Conservation (phyloP, 2,329 filamentous ascomycete species). For the Cadophora sp. region DNA sequence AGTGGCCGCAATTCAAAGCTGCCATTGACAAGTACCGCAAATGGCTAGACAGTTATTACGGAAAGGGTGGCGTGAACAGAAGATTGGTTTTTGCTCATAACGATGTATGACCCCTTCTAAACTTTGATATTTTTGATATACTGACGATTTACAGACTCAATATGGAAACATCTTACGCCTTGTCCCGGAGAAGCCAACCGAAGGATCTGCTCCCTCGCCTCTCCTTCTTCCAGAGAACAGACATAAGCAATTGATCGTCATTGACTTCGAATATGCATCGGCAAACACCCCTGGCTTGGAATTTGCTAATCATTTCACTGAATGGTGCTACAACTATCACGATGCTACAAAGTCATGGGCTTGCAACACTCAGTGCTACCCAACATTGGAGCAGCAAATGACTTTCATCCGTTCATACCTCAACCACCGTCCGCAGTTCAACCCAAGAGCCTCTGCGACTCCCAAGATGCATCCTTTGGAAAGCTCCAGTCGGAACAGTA, state of each 20-base stretch:
- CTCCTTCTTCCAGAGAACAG: conserved; percentile 88
- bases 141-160: conserved; percentile 72
- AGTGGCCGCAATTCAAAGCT: conserved; percentile 79
- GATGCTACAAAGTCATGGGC: conserved; percentile 68
- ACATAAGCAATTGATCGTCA: conserved; percentile 95
- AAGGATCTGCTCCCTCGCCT: conserved; percentile 63
- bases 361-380: conserved; percentile 76
- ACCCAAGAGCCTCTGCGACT: conserved; percentile 52
- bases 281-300: conserved; percentile 87
- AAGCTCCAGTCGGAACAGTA: conserved; percentile 32
- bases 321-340: conserved; percentile 99
- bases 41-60: conserved; percentile 76
- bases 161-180: conserved; percentile 94
- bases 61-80: conserved; percentile 69
- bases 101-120: conserved; percentile 68
- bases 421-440: conserved; percentile 76
- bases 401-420: conserved; percentile 89
- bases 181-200: conserved; percentile 61
- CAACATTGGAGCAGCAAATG: conserved; percentile 78
- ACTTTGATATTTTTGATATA: not conserved
- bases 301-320: conserved; percentile 97
- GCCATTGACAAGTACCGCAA: conserved; percentile 79
- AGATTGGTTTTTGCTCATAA: conserved; percentile 95
- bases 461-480: conserved; percentile 44
- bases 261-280: conserved; percentile 97